Base-by-base conservation (phyloP, 1,284 basidiomycete species). In the Cryptococcus sp. region DNA sequence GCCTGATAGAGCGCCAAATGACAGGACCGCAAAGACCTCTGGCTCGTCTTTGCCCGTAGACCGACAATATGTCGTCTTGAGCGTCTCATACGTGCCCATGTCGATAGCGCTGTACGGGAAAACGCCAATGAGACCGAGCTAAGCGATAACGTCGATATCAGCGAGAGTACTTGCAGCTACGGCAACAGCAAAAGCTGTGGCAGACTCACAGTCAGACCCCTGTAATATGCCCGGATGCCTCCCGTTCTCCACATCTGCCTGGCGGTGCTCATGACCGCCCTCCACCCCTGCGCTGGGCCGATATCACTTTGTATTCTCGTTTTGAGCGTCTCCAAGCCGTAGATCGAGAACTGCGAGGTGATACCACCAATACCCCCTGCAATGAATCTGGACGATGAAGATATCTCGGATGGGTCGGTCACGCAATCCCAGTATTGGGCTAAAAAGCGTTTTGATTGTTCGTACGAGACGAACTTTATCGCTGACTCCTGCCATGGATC, bases 381-480 rank as follows among this genome's bases (percentile, higher is more conserved):
- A 53, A 99, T 77, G 81, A 99, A 99, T 16, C 96, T 86, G 74
- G 91, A 94, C 31, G 86, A 84, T 4, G 93, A 93, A 65, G 91
- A 93, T 66, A 99, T 93, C 53, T 97, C 87, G 42, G 91, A 84
- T 16, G 88, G 81, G 73, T 99, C 94, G 6, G 91, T 88, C 2
- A 97, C 94, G 54, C 87, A 80, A 78, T 98, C 95, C 82, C 88
- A 89, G 77, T 98, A 90, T 72, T 87, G 84, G 5, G 95, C 96
- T 76, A 99, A 94, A 60, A 92, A 84, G 11, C 89, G 88, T 88
- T 99, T 99, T 85, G 93, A 69, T 53, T 91, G 90, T 80, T 99
- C 96, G 78, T 98, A 99, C 7, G 90, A 80, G 68, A 96, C 87
- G 80, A 99, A 99, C 80, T 98, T 99, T 84, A 99, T 98, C 19